Conservation (phyloP, 2,329 filamentous ascomycete species). For the Botrytis deweyae region DNA sequence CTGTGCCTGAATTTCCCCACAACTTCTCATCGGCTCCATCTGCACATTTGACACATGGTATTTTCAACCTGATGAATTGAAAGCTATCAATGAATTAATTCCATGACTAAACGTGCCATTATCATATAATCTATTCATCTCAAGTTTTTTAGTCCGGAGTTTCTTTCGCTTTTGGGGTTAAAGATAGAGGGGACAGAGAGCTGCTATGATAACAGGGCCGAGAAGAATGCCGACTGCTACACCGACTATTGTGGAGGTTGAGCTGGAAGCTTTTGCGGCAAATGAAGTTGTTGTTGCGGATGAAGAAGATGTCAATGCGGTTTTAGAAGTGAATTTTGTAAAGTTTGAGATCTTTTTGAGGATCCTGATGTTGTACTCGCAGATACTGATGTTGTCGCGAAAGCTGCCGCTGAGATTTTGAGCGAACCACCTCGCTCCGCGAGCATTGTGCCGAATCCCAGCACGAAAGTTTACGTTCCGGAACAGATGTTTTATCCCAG, state of each 20-base stretch:
- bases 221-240: conserved; percentile 24
- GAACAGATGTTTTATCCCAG: background rate
- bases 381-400: background rate
- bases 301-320: conserved; percentile 2
- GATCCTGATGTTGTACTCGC: background rate
- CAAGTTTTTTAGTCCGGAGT: too few relatives aligned
- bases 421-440: background rate
- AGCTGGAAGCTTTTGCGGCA: background rate
- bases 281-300: background rate
- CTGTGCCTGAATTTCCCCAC: too few relatives aligned
- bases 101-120: too few relatives aligned
- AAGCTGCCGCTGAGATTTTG: background rate
- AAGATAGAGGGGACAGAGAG: background rate
- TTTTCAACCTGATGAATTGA: too few relatives aligned
- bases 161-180: too few relatives aligned
- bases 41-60: too few relatives aligned
- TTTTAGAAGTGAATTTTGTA: too few relatives aligned
- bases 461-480: conserved; percentile 15
- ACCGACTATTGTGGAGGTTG: conserved; percentile 21
- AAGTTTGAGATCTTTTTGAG: too few relatives aligned
- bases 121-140: too few relatives aligned
- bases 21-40: too few relatives aligned
- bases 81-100: too few relatives aligned
- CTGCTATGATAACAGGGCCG: conserved; percentile 8
- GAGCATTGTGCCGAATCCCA: conserved; percentile 26